A percentile compares a stretch with the other conserved stretches of the same genome.
Evolutionary conservation across 257 asterid species (phyloP).

Genomic region (Rehmannia glutinosa): DNA sequence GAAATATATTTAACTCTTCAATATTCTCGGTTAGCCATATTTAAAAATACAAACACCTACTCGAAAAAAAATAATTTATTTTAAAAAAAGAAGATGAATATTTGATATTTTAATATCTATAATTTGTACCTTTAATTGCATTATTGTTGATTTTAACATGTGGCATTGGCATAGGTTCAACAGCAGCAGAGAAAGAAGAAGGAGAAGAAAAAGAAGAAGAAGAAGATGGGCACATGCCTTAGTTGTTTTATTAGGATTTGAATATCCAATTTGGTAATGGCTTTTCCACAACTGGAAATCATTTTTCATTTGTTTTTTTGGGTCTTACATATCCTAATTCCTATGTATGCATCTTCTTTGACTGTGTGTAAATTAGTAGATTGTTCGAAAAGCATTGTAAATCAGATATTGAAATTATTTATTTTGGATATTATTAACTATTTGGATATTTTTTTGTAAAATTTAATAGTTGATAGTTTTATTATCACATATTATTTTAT

Average conservation of each 20-base stretch:
- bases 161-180: too few relatives aligned
- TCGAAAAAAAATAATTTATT: too few relatives aligned
- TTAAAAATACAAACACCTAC: too few relatives aligned
- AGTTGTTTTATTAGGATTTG: constrained; percentile 29
- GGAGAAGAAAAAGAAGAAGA: constrained; percentile 15
- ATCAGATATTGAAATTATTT: neutral
- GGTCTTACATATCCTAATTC: too few relatives aligned
- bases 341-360: constrained; percentile 2
- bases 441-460: too few relatives aligned
- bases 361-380: neutral
- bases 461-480: too few relatives aligned
- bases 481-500: too few relatives aligned
- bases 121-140: neutral
- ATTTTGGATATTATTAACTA: too few relatives aligned
- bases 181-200: constrained; percentile 10
- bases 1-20: too few relatives aligned
- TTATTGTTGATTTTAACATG: neutral
- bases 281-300: constrained; percentile 4
- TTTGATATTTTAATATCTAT: too few relatives aligned
- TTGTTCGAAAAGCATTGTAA: neutral
- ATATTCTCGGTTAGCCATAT: too few relatives aligned
- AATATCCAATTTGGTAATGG: neutral
- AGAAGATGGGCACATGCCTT: constrained; percentile 17
- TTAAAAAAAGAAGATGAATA: too few relatives aligned
- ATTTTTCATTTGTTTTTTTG: neutral